Conservation (phyloP, 1,139 yeast genomes). For the Suhomyces yuchorum region DNA sequence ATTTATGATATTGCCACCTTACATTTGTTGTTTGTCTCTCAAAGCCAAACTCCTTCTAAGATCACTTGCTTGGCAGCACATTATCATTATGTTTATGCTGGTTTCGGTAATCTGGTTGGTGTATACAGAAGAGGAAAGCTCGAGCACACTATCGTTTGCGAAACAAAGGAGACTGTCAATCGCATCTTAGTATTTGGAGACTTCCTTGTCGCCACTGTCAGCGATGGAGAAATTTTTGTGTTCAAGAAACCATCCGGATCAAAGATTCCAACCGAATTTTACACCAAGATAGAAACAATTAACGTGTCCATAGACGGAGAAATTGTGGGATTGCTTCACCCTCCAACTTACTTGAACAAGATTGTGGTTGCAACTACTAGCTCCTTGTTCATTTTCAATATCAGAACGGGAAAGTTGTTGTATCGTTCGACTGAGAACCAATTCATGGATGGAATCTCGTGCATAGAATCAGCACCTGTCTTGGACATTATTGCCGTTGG, state of each 20-base stretch:
- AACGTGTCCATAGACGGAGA: constrained; percentile 63
- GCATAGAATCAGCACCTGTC: constrained; percentile 82
- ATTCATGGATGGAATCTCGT: constrained; percentile 55
- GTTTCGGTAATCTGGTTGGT: constrained; percentile 70
- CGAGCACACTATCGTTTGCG: constrained; percentile 54
- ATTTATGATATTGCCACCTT: constrained; percentile 90
- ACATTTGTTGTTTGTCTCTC: constrained; percentile 84
- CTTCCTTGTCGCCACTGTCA: constrained; percentile 60
- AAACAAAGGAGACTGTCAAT: constrained; percentile 39
- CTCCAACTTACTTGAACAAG: constrained; percentile 92
- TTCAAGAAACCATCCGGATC: constrained; percentile 57
- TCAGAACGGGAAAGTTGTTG: constrained; percentile 75
- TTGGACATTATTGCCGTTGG: constrained; percentile 84
- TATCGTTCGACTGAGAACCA: constrained; percentile 55
- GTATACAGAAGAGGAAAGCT: constrained; percentile 81
- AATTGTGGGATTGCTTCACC: constrained; percentile 72
- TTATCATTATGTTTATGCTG: constrained; percentile 82
- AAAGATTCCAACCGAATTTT: constrained; percentile 62
- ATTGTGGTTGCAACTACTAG: constrained; percentile 73
- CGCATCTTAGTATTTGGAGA: constrained; percentile 76
- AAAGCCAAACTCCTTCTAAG: constrained; percentile 66
- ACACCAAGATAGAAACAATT: constrained; percentile 60
- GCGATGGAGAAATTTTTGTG: constrained; percentile 58
- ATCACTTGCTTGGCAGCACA: constrained; percentile 79
- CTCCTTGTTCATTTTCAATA: constrained; percentile 64